Base-by-base conservation (phyloP, 805 yeast genomes). In the Candida coquimbonensis region DNA sequence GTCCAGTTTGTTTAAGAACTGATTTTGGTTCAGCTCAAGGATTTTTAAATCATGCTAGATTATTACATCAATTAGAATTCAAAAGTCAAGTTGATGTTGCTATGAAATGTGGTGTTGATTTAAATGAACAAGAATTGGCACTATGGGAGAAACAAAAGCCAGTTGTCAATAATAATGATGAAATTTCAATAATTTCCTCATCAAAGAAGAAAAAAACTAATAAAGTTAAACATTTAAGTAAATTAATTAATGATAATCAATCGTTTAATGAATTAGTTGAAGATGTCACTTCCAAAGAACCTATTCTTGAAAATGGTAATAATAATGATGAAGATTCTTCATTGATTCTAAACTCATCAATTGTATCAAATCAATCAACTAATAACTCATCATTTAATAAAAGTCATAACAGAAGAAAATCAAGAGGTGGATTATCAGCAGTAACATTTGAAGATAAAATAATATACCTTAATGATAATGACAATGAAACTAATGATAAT, bases 11-110 rank as follows among this genome's bases (percentile, higher is more conserved):
- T 62, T 73, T 69, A 11, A 62, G 90, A 43, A 72, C 79, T 37
- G 85, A 83, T 50, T 86, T 86, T 57, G 80, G 87, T 9, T 77
- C 85, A 13, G 87, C 89, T 0, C 93, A 86, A 58, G 93, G 93
- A 14, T 83, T 86, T 53, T 71, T 84, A 34, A 86, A 84, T 60
- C 95, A 86, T 61, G 77, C 83, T 44, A 69, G 93, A 48, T 73
- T 83, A 25, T 84, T 89, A 9, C 95, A 86, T 60, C 67, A 77
- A n/a, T 77, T 74, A 45, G 87, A 81, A 47, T 84, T 75, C 51
- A 74, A 81, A 7, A 77, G 83, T 9, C 91, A 84, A 55, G 88
- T 82, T 50, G 74, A 82, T 13, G 90, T 93, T 2, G 88, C 90
- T 0, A 62, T 80, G 50, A 70, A 70, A 21, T 82, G 87, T 60